phyloP scores from a whole-genome alignment of 768 basidiomycete species.

The Lactifluus pinguis region DNA sequence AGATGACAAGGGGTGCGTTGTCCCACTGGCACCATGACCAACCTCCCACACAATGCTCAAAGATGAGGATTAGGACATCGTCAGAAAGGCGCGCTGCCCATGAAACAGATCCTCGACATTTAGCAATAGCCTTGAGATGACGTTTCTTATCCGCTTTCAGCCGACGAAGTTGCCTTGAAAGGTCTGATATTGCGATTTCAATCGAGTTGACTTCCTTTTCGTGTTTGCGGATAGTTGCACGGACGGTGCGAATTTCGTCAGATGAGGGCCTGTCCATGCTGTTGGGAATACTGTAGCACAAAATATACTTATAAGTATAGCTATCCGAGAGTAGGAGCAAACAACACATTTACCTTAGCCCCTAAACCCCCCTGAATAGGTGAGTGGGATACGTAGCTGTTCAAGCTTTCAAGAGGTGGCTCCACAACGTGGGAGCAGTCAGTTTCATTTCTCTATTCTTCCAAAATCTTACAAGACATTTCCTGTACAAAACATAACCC shows the following conservation, averaged over 20 bases:
- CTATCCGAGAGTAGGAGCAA: not conserved
- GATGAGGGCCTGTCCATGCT: not conserved
- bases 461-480: not conserved
- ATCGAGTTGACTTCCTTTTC: conserved; percentile 34
- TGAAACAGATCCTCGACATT: conserved; percentile 39
- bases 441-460: no score
- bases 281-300: not conserved
- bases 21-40: no score
- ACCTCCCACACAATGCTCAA: conserved; percentile 41
- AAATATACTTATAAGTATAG: not conserved
- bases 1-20: conserved; percentile 43
- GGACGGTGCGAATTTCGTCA: conserved; percentile 21
- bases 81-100: conserved; percentile 47
- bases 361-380: no score
- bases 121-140: conserved; percentile 36
- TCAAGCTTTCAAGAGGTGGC: no score
- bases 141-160: conserved; percentile 29
- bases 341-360: not conserved
- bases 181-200: conserved; percentile 35
- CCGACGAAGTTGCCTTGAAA: conserved; percentile 31
- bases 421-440: not conserved
- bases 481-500: not conserved
- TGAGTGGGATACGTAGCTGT: no score
- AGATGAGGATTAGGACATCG: conserved; percentile 46
- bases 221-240: conserved; percentile 26